Base-by-base conservation (phyloP, 106 monocot genomes). In the Dioscorea dumetorum region DNA sequence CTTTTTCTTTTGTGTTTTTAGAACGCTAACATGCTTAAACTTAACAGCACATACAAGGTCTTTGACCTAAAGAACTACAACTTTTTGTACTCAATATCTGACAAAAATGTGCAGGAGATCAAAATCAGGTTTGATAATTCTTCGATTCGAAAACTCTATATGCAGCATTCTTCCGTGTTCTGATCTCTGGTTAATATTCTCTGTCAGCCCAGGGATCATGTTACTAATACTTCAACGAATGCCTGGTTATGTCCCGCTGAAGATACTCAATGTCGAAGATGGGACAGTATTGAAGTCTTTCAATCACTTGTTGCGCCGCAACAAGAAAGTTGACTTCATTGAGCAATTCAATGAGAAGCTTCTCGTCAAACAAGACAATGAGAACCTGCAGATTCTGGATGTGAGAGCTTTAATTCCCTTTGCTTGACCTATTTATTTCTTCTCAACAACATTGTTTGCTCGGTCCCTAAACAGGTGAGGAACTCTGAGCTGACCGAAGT, bases 271-370 rank as follows among this genome's bases (percentile, higher is more conserved):
- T 3, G 86, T 90, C 51, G 90, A 90, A 78, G 85, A 90, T 65
- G 83, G 90, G 19, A 90, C 77, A 12, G 68, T 76, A 16, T 65
- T 86, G 66, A 86, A 85, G 68, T 83, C 83, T 59, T 90, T 90
- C 68, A 78, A 73, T 70, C 90, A 85, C 67, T 61, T 80, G 24
- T 20, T 83, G 22, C 85, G 83, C 57, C 83, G 85, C 5, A 86
- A 80, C 67, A 90, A 86, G 68, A 90, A 86, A 71, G 78, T 90
- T 33, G 83, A 85, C 34, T 86, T 90, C 64, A 90, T 90, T 1
- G 83, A 90, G 75, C 85, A 83, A 75, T 90, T 90, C 58, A 90
- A 90, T 62, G 90, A 90, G 72, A 90, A 90, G 73, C 90, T 90
- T 33, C 49, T 90, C 22, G 80, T 85, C 62, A 90, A 90, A 73